Conservation (phyloP, 192 early-diverging fungal genomes). For the Backusella liffmaniae region DNA sequence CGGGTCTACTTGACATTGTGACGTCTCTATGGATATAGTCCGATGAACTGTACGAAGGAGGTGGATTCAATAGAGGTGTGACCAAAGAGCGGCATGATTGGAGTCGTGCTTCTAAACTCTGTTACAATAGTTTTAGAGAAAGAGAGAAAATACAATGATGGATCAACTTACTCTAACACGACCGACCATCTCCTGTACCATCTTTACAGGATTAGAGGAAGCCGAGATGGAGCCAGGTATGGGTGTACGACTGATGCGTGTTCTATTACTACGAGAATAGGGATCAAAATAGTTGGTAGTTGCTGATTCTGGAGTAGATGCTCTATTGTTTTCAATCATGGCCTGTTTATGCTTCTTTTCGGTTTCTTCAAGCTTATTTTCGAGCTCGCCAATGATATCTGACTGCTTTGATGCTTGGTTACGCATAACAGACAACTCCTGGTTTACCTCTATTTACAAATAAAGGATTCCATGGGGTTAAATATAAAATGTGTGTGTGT, state of each 20-base stretch:
- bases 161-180: slow-evolving; percentile 59
- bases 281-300: slow-evolving; percentile 24
- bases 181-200: slow-evolving; percentile 76
- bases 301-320: slow-evolving; percentile 19
- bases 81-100: slow-evolving; percentile 74
- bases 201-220: slow-evolving; percentile 58
- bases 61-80: slow-evolving; percentile 65
- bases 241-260: slow-evolving; percentile 21
- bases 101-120: slow-evolving; percentile 71
- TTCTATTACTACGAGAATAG: slow-evolving; percentile 17
- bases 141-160: neutral
- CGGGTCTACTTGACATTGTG: slow-evolving; percentile 9
- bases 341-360: slow-evolving; percentile 26
- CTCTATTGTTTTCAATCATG: slow-evolving; percentile 21
- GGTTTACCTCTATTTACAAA: slow-evolving; percentile 43
- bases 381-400: slow-evolving; percentile 19
- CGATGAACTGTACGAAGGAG: slow-evolving; percentile 39
- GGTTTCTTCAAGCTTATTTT: slow-evolving; percentile 23
- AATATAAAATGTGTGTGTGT: neutral
- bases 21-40: slow-evolving; percentile 18
- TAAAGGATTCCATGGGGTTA: neutral
- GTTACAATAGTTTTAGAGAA: neutral
- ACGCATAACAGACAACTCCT: slow-evolving; percentile 53
- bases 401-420: slow-evolving; percentile 32
- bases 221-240: slow-evolving; percentile 19